Conservation (phyloP, 169 alveolate genomes). For the Neospora caninum region DNA sequence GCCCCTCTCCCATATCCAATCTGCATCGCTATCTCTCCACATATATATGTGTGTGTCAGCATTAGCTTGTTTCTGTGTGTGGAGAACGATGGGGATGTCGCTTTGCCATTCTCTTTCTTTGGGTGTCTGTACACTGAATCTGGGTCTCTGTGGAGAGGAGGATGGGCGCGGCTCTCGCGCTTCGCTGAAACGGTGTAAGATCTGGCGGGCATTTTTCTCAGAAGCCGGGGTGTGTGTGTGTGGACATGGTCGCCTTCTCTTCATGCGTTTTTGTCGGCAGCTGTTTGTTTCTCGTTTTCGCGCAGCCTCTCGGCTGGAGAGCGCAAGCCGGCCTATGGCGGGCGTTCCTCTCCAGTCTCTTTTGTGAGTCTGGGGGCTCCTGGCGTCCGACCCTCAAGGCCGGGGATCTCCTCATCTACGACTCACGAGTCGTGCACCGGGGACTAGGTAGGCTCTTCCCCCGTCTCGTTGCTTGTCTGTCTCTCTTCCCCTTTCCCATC, state of each 20-base stretch:
- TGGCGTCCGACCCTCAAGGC: slow-evolving; percentile 50
- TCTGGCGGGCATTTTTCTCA: not conserved
- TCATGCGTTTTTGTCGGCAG: not conserved
- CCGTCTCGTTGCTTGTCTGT: not conserved
- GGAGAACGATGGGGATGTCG: too few species aligned
- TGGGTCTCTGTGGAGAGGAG: too few species aligned
- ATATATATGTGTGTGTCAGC: not conserved
- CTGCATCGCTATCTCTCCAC: not conserved
- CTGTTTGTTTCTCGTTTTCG: not conserved
- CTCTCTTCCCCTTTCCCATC: not conserved
- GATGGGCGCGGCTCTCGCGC: not conserved
- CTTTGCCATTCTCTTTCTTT: not conserved
- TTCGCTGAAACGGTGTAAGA: not conserved
- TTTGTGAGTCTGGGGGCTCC: slow-evolving; percentile 1
- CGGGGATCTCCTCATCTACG: slow-evolving; percentile 68
- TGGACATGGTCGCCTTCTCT: not conserved
- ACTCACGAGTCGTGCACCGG: slow-evolving; percentile 61
- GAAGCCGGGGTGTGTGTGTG: not conserved
- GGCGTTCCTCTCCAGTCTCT: not conserved
- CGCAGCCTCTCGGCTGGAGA: not conserved
- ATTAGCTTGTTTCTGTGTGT: not conserved
- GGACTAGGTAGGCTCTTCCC: slow-evolving; percentile 40
- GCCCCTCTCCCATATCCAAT: too few species aligned
- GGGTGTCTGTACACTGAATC: not conserved
- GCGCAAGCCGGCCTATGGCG: not conserved